Evolutionary conservation across 805 yeast species (phyloP).

Genomic region (Geotrichum ghanense): DNA sequence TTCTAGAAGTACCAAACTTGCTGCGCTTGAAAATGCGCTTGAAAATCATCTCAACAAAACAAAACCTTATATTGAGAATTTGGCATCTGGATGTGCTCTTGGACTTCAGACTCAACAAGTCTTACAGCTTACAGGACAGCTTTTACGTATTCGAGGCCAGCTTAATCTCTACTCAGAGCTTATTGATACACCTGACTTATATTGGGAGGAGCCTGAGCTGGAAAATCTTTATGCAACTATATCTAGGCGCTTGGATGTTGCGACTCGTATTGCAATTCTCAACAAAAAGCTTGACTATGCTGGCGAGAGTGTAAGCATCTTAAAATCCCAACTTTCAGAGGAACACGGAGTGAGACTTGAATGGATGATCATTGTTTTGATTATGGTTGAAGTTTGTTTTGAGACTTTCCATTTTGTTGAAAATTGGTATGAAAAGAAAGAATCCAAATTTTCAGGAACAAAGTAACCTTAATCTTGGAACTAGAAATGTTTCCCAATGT

Average conservation of each 20-base stretch:
- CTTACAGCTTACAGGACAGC: conserved; percentile 56
- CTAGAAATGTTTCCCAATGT: no score
- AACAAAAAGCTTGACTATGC: conserved; percentile 85
- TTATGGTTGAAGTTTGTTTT: conserved; percentile 75
- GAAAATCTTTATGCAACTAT: conserved; percentile 66
- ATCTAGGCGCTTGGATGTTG: conserved; percentile 61
- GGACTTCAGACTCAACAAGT: conserved; percentile 41
- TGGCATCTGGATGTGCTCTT: conserved; percentile 49
- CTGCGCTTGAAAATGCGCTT: conserved; percentile 61
- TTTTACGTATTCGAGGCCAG: conserved; percentile 69
- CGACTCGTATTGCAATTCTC: conserved; percentile 64
- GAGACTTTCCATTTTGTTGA: conserved; percentile 70
- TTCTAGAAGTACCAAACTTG: conserved; percentile 75
- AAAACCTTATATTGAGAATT: conserved; percentile 48
- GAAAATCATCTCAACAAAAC: conserved; percentile 60
- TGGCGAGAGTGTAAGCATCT: conserved; percentile 74
- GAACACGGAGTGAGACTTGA: conserved; percentile 67
- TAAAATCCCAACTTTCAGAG: conserved; percentile 64
- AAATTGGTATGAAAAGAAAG: conserved; percentile 22
- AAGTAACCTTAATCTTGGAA: no score
- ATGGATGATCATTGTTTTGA: conserved; percentile 77
- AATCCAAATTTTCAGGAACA: no score
- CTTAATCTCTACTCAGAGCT: conserved; percentile 78
- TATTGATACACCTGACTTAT: conserved; percentile 84
- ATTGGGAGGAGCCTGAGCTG: conserved; percentile 84